These are phyloP conservation scores for Amoeboradix gromovi DNA, from an alignment of 371 early-diverging fungal species.

Conservation along the genomic window DNA sequence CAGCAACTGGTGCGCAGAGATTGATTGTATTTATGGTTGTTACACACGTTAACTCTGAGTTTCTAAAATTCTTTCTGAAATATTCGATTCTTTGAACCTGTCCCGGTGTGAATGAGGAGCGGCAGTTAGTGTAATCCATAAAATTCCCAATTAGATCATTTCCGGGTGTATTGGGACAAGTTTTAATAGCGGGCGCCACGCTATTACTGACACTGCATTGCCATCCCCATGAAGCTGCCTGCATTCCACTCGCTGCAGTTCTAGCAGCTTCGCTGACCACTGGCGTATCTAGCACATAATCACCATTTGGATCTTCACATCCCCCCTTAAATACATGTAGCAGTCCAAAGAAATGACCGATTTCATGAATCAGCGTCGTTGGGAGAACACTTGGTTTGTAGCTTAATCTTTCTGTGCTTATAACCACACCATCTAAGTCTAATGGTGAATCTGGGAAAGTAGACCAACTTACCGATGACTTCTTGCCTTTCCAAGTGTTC, in stretches of 20 bases:
- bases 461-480: neutral
- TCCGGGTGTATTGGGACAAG: neutral
- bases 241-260: neutral
- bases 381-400: neutral
- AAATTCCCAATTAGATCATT: neutral
- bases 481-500: neutral
- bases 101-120: neutral
- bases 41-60: neutral
- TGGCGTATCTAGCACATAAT: neutral
- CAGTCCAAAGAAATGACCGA: neutral
- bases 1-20: neutral
- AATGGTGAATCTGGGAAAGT: neutral
- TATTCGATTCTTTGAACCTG: neutral
- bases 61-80: neutral
- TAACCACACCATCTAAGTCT: neutral
- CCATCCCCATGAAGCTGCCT: neutral
- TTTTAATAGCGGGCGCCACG: neutral
- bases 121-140: neutral
- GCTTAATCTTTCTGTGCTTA: neutral
- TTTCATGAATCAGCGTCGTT: neutral
- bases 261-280: neutral
- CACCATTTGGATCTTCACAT: neutral
- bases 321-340: neutral
- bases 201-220: neutral
- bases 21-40: too few relatives aligned